A percentile compares a stretch with the other conserved stretches of the same genome.
Conservation (phyloP, 768 basidiomycete species). For the Russula lepida region DNA sequence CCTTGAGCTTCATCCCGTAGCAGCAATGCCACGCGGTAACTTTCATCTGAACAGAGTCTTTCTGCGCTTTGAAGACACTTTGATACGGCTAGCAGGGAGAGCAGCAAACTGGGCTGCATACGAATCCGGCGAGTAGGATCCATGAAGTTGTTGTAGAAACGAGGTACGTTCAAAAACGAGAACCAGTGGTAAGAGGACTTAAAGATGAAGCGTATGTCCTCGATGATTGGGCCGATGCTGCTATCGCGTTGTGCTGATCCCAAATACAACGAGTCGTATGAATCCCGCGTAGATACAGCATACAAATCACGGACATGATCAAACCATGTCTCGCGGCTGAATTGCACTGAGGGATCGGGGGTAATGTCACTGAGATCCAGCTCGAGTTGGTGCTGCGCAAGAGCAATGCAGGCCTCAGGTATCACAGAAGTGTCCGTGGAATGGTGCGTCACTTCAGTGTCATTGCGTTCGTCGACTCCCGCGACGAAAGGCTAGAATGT, state of each 20-base stretch:
- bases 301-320: conserved; percentile 59
- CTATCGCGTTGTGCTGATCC: conserved; percentile 38
- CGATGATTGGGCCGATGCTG: conserved; percentile 38
- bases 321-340: conserved; percentile 73
- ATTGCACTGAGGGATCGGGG: conserved; percentile 53
- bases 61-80: conserved; percentile 66
- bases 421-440: neutral
- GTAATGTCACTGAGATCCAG: conserved; percentile 18
- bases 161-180: conserved; percentile 64
- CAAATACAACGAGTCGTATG: conserved; percentile 20
- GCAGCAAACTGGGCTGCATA: conserved; percentile 62
- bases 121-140: conserved; percentile 44
- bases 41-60: conserved; percentile 40
- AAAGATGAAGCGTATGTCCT: conserved; percentile 59
- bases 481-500: neutral
- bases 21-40: conserved; percentile 48
- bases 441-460: neutral
- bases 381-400: neutral
- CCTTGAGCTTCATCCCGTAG: conserved; percentile 62
- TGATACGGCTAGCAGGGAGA: conserved; percentile 53
- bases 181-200: conserved; percentile 61
- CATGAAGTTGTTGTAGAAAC: conserved; percentile 51
- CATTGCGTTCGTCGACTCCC: neutral
- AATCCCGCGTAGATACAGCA: conserved; percentile 13
- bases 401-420: neutral